Evolutionary conservation across 768 basidiomycete species (phyloP), one percentile per base, ranked within the genome.

Genomic region (Kwoniella heveanensis): DNA sequence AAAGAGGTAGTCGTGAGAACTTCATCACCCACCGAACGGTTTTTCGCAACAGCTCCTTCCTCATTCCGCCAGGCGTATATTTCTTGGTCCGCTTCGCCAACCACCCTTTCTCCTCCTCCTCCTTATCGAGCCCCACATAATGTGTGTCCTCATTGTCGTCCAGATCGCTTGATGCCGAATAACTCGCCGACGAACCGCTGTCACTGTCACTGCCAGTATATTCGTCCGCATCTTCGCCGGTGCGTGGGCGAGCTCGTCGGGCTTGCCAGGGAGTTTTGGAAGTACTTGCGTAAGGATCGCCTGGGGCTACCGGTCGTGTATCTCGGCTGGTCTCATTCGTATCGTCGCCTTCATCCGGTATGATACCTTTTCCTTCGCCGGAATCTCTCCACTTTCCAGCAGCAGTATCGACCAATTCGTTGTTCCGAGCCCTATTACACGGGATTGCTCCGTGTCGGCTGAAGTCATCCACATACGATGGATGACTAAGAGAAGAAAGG

Each of bases 361-460:
- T 52, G 47, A 78, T 76, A 0, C 88, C 88, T 39, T 71, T 58
- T 0, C 86, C 87, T 22, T 83, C 73, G 2, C 85, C 86, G 3
- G 84, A 81, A 65, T 88, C 87, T 73, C 85, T 86, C 87, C 87
- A 88, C 32, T 81, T 81, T 0, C 85, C 85, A 2, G 86, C 81
- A 1, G 85, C 82, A 0, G 87, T 88, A 72, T 88, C 87, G 9
- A 88, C 71, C 1, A 84, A 79, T 63, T 85, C 82, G 44, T 85
- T 80, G 67, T 70, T 87, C 54, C 83, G 83, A 1, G 84, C 85
- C 58, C 60, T 70, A n/a, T n/a, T n/a, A n/a, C n/a, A n/a, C n/a
- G n/a, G n/a, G n/a, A n/a, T n/a, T n/a, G n/a, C n/a, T n/a, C n/a
- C n/a, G n/a, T n/a, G n/a, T n/a, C n/a, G n/a, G n/a, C n/a, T n/a